Percentiles rank a stretch among this genome's conserved stretches.
These are phyloP conservation scores for Chlorella sp. DNA, from an alignment of 139 green algal genomes.

Conservation along the genomic window DNA sequence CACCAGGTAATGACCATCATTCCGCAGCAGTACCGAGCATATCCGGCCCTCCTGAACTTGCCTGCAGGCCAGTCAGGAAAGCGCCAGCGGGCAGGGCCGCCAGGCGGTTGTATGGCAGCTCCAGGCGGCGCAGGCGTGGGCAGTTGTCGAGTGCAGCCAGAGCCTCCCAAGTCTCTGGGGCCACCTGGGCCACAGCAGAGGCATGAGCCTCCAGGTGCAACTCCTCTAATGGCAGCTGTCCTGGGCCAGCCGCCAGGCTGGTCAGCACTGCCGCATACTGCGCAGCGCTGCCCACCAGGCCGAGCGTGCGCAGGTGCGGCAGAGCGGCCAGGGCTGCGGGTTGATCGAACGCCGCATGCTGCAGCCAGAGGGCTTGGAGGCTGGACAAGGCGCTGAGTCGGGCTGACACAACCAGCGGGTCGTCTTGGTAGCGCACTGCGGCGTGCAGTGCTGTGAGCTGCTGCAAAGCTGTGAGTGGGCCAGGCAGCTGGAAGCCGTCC, in stretches of 20 bases:
- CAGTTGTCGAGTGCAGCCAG: neutral
- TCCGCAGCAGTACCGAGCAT: too few species aligned
- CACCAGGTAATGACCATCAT: too few species aligned
- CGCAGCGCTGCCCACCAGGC: neutral
- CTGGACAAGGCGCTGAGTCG: neutral
- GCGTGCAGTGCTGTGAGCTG: conserved; percentile 4
- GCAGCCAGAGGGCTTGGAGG: conserved; percentile 20
- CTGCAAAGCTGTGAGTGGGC: neutral
- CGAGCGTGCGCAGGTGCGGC: conserved; percentile 12
- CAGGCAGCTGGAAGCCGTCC: conserved; percentile 16
- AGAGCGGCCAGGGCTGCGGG: neutral
- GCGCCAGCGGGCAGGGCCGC: neutral
- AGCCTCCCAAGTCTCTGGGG: neutral
- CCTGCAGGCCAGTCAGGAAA: neutral
- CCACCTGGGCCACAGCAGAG: conserved; percentile 1
- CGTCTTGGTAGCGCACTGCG: conserved; percentile 10
- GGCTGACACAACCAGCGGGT: neutral
- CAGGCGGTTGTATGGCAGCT: conserved; percentile 22
- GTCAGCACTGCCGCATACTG: neutral
- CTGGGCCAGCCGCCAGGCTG: neutral
- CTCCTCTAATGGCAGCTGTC: neutral
- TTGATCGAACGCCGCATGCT: conserved; percentile 9
- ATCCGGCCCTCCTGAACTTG: neutral
- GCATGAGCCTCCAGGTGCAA: conserved; percentile 26
- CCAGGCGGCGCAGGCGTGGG: neutral